These are phyloP conservation scores for Fusarium citri DNA, from an alignment of 2,329 filamentous ascomycete genomes.

Conservation along the genomic window DNA sequence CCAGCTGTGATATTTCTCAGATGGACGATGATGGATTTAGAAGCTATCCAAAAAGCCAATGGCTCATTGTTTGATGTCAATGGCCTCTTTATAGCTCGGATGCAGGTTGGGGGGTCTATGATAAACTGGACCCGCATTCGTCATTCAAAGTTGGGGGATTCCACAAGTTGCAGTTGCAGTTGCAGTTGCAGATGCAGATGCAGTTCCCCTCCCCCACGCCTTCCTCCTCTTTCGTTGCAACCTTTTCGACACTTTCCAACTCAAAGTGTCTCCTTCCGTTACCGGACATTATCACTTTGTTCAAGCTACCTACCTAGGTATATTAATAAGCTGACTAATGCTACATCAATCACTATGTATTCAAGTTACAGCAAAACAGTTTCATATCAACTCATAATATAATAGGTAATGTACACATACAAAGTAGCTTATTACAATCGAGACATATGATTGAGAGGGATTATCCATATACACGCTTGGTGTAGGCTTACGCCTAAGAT, in stretches of 20 bases:
- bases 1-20: neutral
- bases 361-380: neutral
- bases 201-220: conserved; percentile 23
- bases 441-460: conserved; percentile 40
- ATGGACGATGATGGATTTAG: neutral
- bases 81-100: conserved; percentile 15
- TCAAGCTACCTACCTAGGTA: no score
- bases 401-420: conserved; percentile 25
- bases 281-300: conserved; percentile 7
- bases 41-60: neutral
- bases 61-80: conserved; percentile 12
- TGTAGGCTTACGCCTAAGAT: conserved; percentile 31
- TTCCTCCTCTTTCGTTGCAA: conserved; percentile 21
- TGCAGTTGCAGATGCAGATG: neutral
- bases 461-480: conserved; percentile 39
- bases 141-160: conserved; percentile 40
- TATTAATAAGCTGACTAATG: neutral
- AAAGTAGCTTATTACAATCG: conserved; percentile 47
- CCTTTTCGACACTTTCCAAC: neutral
- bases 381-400: neutral
- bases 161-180: conserved; percentile 8
- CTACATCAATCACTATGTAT: neutral
- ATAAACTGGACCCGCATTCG: conserved; percentile 41
- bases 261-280: conserved; percentile 5
- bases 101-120: conserved; percentile 16